phyloP scores from a whole-genome alignment of 257 asterid genomes.

The Haberlea rhodopensis region DNA sequence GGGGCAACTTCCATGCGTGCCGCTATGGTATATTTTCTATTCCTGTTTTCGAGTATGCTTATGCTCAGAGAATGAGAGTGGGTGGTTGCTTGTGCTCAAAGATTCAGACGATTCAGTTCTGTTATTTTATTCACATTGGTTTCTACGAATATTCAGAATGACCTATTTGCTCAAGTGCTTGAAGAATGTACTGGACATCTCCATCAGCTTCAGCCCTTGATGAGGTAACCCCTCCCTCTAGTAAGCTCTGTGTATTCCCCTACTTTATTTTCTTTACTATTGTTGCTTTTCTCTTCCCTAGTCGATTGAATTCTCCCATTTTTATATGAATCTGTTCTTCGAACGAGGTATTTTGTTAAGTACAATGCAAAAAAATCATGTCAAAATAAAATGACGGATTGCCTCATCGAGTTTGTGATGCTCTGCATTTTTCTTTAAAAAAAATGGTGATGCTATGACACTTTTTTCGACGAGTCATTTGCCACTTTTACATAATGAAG shows the following conservation, averaged over 20 bases:
- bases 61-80: neutral
- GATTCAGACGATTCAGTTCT: slow-evolving; percentile 10
- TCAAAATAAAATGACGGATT: neutral
- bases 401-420: neutral
- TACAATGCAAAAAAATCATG: too few relatives aligned
- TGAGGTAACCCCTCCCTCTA: slow-evolving; percentile 47
- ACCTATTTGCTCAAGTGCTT: slow-evolving; percentile 71
- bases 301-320: neutral
- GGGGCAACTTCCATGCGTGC: too few relatives aligned
- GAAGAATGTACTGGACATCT: slow-evolving; percentile 80
- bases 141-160: slow-evolving; percentile 44
- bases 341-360: neutral
- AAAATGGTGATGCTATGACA: too few relatives aligned
- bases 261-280: neutral
- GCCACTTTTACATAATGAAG: too few relatives aligned
- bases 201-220: slow-evolving; percentile 59
- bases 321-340: too few relatives aligned
- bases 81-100: too few relatives aligned
- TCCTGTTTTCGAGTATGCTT: neutral
- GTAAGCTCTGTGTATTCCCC: neutral
- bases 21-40: too few relatives aligned
- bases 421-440: too few relatives aligned
- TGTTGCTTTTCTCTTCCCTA: neutral
- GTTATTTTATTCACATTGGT: slow-evolving; percentile 14
- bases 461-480: too few relatives aligned